These are phyloP conservation scores for Globisporangium carolinianum DNA, from an alignment of 352 stramenopile genomes.

Conservation along the genomic window DNA sequence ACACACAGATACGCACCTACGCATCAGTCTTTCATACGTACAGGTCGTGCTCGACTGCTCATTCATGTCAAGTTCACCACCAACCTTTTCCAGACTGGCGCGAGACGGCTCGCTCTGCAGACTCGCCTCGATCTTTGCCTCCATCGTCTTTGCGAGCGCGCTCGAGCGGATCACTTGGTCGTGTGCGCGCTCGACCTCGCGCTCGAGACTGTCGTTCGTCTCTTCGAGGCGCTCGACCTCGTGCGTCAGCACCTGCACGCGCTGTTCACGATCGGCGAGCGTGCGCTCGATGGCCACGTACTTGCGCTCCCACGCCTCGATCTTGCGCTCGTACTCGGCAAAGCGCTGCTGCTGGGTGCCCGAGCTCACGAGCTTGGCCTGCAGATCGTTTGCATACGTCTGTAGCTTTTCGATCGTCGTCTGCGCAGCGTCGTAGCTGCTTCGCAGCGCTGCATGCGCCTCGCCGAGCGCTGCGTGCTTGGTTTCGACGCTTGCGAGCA, in stretches of 20 bases:
- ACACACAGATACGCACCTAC: too few relatives aligned
- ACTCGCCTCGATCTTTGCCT: constrained; percentile 33
- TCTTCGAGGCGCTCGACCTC: constrained; percentile 14
- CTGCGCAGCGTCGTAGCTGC: constrained; percentile 25
- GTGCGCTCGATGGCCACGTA: constrained; percentile 24
- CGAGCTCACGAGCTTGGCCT: constrained; percentile 18
- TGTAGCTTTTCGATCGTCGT: constrained; percentile 27
- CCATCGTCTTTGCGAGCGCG: constrained; percentile 34
- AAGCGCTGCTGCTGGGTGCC: constrained; percentile 19
- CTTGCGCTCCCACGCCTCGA: constrained; percentile 28
- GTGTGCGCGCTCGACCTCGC: constrained; percentile 27
- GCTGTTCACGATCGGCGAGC: constrained; percentile 13
- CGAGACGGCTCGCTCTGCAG: constrained; percentile 15
- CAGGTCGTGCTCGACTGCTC: too few relatives aligned
- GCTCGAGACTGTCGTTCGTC: constrained; percentile 26
- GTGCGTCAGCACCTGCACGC: constrained; percentile 18
- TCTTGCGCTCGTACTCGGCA: constrained; percentile 33
- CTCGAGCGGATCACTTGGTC: constrained; percentile 44
- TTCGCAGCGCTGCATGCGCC: constrained; percentile 20
- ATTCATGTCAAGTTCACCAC: constrained; percentile 1
- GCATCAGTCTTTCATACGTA: too few relatives aligned
- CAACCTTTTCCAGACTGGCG: constrained; percentile 7
- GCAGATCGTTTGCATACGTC: constrained; percentile 18
- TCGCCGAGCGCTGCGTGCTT: constrained; percentile 30
- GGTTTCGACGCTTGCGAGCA: constrained; percentile 25